A percentile compares a stretch with the other conserved stretches of the same genome.
Conservation (phyloP, 139 green algal genomes). For the Micromonas pusilla region DNA sequence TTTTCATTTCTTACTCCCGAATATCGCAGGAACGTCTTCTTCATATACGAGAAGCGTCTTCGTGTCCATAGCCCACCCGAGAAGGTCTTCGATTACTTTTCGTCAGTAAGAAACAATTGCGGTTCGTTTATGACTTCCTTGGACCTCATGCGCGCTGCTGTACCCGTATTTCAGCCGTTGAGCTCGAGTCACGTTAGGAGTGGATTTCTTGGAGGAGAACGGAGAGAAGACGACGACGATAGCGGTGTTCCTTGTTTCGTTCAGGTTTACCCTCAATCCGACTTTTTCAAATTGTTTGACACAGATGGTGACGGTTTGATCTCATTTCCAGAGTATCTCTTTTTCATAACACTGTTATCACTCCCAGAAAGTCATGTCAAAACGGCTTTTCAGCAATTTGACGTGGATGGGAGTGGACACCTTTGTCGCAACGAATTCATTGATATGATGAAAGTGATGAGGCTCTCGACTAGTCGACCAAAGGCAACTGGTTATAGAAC, state of each 20-base stretch:
- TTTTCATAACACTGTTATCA: conserved; percentile 3
- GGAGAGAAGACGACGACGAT: neutral
- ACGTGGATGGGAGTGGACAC: neutral
- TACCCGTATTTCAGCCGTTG: neutral
- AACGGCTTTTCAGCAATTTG: neutral
- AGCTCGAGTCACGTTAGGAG: neutral
- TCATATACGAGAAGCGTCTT: neutral
- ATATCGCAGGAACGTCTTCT: neutral
- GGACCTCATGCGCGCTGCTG: conserved; percentile 4
- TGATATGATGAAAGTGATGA: conserved; percentile 6
- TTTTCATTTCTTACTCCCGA: neutral
- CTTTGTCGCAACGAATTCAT: neutral
- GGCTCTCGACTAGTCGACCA: neutral
- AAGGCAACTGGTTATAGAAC: neutral
- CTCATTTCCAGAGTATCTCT: conserved; percentile 4
- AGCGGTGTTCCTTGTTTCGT: neutral
- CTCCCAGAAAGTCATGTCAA: neutral
- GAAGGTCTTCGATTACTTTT: conserved; percentile 16
- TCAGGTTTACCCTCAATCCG: neutral
- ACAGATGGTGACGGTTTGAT: conserved; percentile 7
- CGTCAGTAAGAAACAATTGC: neutral
- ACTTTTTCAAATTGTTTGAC: conserved; percentile 5
- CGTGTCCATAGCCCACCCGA: neutral
- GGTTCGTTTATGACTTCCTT: neutral
- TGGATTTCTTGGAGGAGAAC: neutral